Base-by-base conservation (phyloP, 345 rosid species). In the Boechera divaricarpa region DNA sequence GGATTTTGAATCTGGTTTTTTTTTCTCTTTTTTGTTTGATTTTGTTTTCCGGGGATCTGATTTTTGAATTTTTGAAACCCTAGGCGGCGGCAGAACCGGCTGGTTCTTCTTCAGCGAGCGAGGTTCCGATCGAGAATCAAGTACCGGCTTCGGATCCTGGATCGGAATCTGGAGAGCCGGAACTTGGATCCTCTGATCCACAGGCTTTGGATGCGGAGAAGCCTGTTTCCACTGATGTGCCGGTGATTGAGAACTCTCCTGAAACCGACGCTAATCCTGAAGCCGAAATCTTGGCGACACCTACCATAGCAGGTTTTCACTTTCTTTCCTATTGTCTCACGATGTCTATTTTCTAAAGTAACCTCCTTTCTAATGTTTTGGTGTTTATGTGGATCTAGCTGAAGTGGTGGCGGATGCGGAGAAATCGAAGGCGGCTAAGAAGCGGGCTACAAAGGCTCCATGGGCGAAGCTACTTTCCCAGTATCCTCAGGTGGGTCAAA, bases 381-480 rank as follows among this genome's bases (percentile, higher is more conserved):
- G 41, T 75, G 74, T 12, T 2, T 67, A 69, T 70, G 58, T 79
- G 72, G 67, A 45, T 76, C 82, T 80, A 86, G 91, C 81, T 77
- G 94, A 68, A 79, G 71, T 31, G 33, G 66, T 63, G n/a, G n/a
- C 61, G 7, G 75, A 79, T 62, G 59, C 48, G 21, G 75, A 62
- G 39, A 79, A 79, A 63, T 55, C 79, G 0, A 79, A 79, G 71
- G 52, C 78, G 4, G 82, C 31, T 31, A 79, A 79, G 82, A 79
- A 79, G 54, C 70, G 82, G 0, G 72, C 75, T 76, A 76, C 84
- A 12, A 89, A 85, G 71, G 79, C 75, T 77, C 92, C 94, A 13
- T 96, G 98, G 98, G 99, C 87, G 38, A 89, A 89, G 82, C 90
- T 96, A 71, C 92, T 96, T 72, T 93, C 98, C 2, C 94, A 93